Percentiles rank a stretch among this genome's conserved stretches.
Conservation (phyloP, 2,329 filamentous ascomycete species). For the Phialophora verrucosa region DNA sequence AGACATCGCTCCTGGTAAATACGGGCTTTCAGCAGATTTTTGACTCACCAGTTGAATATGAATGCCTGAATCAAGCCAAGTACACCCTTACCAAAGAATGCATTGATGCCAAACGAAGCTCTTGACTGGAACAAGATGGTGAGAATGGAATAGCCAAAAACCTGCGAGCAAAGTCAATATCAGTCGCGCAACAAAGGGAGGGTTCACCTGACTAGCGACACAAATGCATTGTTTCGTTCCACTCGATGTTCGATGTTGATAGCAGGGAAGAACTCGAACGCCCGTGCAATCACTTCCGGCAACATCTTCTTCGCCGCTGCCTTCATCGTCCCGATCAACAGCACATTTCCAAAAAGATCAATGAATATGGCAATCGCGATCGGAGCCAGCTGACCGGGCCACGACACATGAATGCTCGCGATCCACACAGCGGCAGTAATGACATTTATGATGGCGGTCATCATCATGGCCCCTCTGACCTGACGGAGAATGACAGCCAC, state of each 20-base stretch:
- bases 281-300: constrained; percentile 21
- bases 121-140: constrained; percentile 50
- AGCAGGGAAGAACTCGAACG: constrained; percentile 65
- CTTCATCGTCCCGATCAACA: constrained; percentile 50
- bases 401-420: constrained; percentile 61
- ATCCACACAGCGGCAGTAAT: constrained; percentile 65
- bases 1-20: background rate
- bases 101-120: constrained; percentile 34
- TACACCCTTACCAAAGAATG: constrained; percentile 66
- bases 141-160: constrained; percentile 67
- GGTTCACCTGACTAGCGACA: constrained; percentile 56
- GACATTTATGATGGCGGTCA: constrained; percentile 52
- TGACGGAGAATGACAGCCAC: constrained; percentile 54
- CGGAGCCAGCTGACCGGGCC: constrained; percentile 60
- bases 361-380: constrained; percentile 63
- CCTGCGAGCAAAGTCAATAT: background rate
- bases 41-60: constrained; percentile 28
- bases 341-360: constrained; percentile 57
- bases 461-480: constrained; percentile 62
- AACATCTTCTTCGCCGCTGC: constrained; percentile 2
- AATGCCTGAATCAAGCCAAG: constrained; percentile 53
- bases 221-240: constrained; percentile 68
- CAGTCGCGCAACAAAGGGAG: background rate
- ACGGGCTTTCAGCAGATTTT: background rate
- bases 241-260: constrained; percentile 71